Evolutionary conservation across 805 yeast genomes (phyloP), one percentile per base, ranked within the genome.

Genomic region (Candida endomychidarum): DNA sequence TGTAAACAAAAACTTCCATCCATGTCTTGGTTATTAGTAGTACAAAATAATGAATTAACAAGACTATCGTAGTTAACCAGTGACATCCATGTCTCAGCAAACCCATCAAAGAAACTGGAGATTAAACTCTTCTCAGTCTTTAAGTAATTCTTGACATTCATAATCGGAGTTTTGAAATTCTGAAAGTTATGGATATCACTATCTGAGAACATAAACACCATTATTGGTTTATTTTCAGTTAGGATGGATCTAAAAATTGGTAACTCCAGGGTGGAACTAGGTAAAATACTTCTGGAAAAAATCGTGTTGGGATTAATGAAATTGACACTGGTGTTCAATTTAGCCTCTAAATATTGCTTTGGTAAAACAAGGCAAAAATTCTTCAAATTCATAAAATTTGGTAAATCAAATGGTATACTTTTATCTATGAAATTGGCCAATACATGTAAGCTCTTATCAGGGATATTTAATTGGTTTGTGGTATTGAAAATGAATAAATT

Each of bases 41-140:
- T 66, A 44, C 80, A 76, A 44, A 72, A 71, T 1, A 57, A 56
- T 0, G 78, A 72, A 33, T 65, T 64, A 2, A 72, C 45, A 23
- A 75, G 54, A 20, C 58, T 57, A 11, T 54, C 52, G 36, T 63
- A 56, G 10, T 59, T 54, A 9, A 63, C 43, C 7, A 54, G 55
- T 16, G 53, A 50, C 2, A 63, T 48, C 79, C 78, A 75, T 9
- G 53, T 55, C 18, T 51, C 48, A 0, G 77, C 72, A 49, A 75
- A 60, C 1, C 48, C 42, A 43, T 74, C 77, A 49, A 74, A 72
- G 37, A 70, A 63, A 8, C 40, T 40, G 8, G 55, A 69, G 25
- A 68, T 54, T 4, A 48, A 30, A 24, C 31, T 21, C 14, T 41
- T 45, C 8, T 33, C 41, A 4, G 12, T 17, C 9, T 30, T 34